Evolutionary conservation across 2,329 filamentous ascomycete genomes (phyloP).

Genomic region (Dendrostoma leiphaemia): DNA sequence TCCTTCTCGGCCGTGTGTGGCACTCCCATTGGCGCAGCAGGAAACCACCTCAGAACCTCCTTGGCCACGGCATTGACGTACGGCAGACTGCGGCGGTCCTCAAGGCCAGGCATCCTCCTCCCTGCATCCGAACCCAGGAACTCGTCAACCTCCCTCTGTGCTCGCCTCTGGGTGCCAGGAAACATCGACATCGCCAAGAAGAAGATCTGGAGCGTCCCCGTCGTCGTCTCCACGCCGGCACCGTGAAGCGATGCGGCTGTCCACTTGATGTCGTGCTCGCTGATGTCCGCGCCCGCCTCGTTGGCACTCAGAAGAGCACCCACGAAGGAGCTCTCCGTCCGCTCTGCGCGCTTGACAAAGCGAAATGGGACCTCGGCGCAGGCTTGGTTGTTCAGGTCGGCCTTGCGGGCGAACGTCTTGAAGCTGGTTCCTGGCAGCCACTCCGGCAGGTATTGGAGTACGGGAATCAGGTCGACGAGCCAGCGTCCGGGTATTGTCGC

Average conservation of each 20-base stretch:
- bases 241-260: neutral
- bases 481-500: constrained; percentile 22
- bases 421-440: constrained; percentile 29
- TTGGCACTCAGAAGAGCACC: neutral
- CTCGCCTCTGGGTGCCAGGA: constrained; percentile 37
- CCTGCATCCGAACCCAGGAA: constrained; percentile 18
- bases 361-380: constrained; percentile 20
- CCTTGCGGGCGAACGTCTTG: constrained; percentile 21
- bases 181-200: constrained; percentile 41
- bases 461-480: constrained; percentile 28
- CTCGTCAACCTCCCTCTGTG: constrained; percentile 20
- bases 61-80: constrained; percentile 9
- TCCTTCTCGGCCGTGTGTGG: constrained; percentile 29
- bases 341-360: constrained; percentile 23
- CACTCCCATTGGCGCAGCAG: constrained; percentile 26
- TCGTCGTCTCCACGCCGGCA: constrained; percentile 5
- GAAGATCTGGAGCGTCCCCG: constrained; percentile 25
- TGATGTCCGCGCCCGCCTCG: neutral
- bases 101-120: neutral
- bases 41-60: constrained; percentile 3
- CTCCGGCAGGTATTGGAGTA: constrained; percentile 25
- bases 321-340: neutral
- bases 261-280: constrained; percentile 3
- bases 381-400: constrained; percentile 14
- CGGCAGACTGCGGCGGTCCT: neutral